Evolutionary conservation across 1,284 basidiomycete species (phyloP), one percentile per base, ranked within the genome.

Genomic region (Albatrellus sp.): DNA sequence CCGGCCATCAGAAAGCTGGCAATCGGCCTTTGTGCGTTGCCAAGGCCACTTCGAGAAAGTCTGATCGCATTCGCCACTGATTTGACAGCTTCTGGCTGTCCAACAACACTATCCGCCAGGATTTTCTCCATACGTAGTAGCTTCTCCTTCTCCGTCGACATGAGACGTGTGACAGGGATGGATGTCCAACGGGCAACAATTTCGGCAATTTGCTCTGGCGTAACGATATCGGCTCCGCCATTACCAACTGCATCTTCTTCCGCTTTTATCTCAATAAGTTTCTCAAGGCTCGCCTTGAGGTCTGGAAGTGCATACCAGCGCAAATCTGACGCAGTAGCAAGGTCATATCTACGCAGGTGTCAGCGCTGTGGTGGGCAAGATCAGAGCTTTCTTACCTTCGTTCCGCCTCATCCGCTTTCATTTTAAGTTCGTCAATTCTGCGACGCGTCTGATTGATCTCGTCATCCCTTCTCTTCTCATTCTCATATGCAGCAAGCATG

Each of bases 391-490:
- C 44, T 5, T 46, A 52, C 51, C 82, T 77, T 60, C 94, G 73
- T 62, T 98, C 91, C 6, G 94, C 94, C 41, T 96, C 91, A 54
- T 96, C 90, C 0, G 89, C 85, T 68, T 98, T 98, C 17, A 85
- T 81, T 52, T 81, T 86, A 36, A 98, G 70, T 51, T 96, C 89
- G 55, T 98, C 96, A 42, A 98, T 90, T 64, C 76, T 86, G 57
- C 79, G 75, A 43, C 90, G 77, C 30, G 90, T 73, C 3, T 73
- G 65, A 54, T 87, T 85, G 54, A 98, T 79, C 58, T 96, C 85
- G 50, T 97, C 86, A 14, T 87, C 85, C 40, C 87, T 77, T 43
- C 71, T 69, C 69, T 93, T 94, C 63, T 96, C 88, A 43, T 84
- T 84, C 61, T 98, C 89, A 62, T 92, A 94, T 24, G 83, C 80